Conservation (phyloP, 2,329 filamentous ascomycete species). For the Aureobasidium sp. region DNA sequence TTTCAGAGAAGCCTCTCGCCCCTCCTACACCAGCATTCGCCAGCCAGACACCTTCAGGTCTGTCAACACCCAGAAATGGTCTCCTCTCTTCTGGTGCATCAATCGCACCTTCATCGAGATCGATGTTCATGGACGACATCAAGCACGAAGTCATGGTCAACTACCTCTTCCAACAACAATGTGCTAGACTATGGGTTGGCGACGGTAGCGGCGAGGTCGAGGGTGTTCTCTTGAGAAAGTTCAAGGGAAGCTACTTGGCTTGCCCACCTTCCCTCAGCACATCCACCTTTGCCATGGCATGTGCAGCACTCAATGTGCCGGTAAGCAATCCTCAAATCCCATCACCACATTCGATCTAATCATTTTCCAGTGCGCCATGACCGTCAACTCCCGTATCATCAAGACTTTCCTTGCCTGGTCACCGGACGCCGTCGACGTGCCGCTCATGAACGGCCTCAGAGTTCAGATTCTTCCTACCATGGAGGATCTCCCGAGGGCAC, state of each 20-base stretch:
- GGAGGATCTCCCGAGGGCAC: slow-evolving; percentile 60
- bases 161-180: slow-evolving; percentile 75
- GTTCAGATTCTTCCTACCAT: slow-evolving; percentile 69
- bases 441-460: slow-evolving; percentile 67
- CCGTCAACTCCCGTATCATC: slow-evolving; percentile 71
- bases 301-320: slow-evolving; percentile 63
- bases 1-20: slow-evolving; percentile 33
- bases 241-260: slow-evolving; percentile 62
- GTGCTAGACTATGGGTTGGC: slow-evolving; percentile 64
- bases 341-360: slow-evolving; percentile 19
- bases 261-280: slow-evolving; percentile 59
- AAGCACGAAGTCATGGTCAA: slow-evolving; percentile 80
- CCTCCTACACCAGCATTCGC: slow-evolving; percentile 11
- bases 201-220: slow-evolving; percentile 62
- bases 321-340: slow-evolving; percentile 37
- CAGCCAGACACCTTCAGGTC: slow-evolving; percentile 26
- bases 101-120: slow-evolving; percentile 24
- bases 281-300: slow-evolving; percentile 58
- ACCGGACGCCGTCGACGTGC: slow-evolving; percentile 66
- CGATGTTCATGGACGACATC: slow-evolving; percentile 56
- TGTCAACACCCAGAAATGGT: slow-evolving; percentile 33
- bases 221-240: slow-evolving; percentile 65
- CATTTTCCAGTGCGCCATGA: slow-evolving; percentile 61
- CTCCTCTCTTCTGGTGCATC: slow-evolving; percentile 49
- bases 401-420: slow-evolving; percentile 70